A percentile compares a stretch with the other conserved stretches of the same genome.
These are phyloP conservation scores for Botrytis sinoallii DNA, from an alignment of 2,329 filamentous ascomycete genomes.

Conservation along the genomic window DNA sequence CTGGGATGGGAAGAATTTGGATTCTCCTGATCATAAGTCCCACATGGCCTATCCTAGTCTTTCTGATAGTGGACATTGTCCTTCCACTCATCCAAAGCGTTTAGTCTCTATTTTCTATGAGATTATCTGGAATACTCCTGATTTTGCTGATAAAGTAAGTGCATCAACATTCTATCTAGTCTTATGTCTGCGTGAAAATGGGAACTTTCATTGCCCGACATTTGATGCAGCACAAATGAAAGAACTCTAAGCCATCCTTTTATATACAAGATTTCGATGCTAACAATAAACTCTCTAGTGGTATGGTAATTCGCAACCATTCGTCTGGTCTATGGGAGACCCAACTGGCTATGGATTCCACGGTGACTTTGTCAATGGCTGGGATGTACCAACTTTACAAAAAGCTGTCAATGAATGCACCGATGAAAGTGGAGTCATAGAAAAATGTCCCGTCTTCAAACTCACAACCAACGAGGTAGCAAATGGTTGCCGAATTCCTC, in stretches of 20 bases:
- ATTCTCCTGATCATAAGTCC: slow-evolving; percentile 52
- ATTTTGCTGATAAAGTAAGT: slow-evolving; percentile 44
- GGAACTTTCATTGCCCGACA: fast-evolving
- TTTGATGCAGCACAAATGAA: neutral
- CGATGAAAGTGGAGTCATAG: slow-evolving; percentile 43
- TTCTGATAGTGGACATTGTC: slow-evolving; percentile 49
- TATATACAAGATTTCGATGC: neutral
- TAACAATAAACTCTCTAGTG: slow-evolving; percentile 34
- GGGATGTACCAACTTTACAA: slow-evolving; percentile 51
- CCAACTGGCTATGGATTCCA: slow-evolving; percentile 54
- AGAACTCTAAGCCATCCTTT: neutral
- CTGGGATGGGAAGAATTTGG: slow-evolving; percentile 59
- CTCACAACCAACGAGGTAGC: slow-evolving; percentile 54
- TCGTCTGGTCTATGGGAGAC: slow-evolving; percentile 52
- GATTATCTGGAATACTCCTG: slow-evolving; percentile 52
- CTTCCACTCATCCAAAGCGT: slow-evolving; percentile 49
- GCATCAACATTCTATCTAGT: neutral
- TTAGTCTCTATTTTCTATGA: slow-evolving; percentile 60
- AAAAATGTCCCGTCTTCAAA: slow-evolving; percentile 43
- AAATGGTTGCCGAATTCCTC: slow-evolving; percentile 49
- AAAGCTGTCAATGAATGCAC: slow-evolving; percentile 49
- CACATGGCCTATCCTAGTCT: slow-evolving; percentile 53
- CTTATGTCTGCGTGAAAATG: too few relatives aligned
- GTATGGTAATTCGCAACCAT: slow-evolving; percentile 45
- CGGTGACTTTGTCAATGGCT: slow-evolving; percentile 57